Percentiles rank a stretch among this genome's conserved stretches.
phyloP scores from a whole-genome alignment of 2,329 filamentous ascomycete species.

The Aplosporella prunicola region DNA sequence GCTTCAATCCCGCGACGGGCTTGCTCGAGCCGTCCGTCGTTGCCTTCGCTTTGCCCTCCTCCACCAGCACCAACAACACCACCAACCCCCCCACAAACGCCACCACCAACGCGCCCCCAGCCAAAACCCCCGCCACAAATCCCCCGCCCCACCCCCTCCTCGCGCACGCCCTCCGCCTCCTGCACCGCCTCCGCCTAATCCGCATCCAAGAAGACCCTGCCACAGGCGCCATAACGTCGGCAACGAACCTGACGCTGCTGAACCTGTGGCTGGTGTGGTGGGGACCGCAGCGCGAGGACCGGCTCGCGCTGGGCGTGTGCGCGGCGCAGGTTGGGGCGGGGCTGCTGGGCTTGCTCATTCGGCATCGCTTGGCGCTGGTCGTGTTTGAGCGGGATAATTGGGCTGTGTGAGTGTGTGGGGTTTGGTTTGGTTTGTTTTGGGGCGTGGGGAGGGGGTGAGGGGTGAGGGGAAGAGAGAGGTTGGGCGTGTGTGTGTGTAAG shows the following conservation, averaged over 20 bases:
- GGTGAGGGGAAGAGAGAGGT: no score
- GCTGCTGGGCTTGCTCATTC: conserved; percentile 70
- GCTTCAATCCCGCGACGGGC: conserved; percentile 76
- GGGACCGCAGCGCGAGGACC: conserved; percentile 81
- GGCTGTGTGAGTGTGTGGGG: conserved; percentile 14
- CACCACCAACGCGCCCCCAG: no score
- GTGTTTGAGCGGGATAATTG: conserved; percentile 85
- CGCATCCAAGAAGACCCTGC: conserved; percentile 54
- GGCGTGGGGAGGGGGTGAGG: no score
- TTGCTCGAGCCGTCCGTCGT: conserved; percentile 80
- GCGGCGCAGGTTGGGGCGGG: conserved; percentile 68
- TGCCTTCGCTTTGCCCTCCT: conserved; percentile 38
- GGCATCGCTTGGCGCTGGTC: conserved; percentile 76
- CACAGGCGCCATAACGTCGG: conserved; percentile 63
- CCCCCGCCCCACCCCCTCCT: conserved; percentile 60
- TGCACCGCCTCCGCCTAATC: conserved; percentile 60
- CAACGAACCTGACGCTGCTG: conserved; percentile 82
- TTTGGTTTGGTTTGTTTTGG: no score
- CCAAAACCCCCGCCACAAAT: no score
- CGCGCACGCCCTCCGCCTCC: conserved; percentile 53
- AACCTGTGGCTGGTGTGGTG: conserved; percentile 97
- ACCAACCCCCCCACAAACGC: no score
- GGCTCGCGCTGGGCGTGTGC: conserved; percentile 69
- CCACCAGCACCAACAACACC: no score
- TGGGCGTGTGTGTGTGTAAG: no score